These are phyloP conservation scores for Fraxinus pennsylvanica DNA, from an alignment of 257 asterid genomes.

Conservation along the genomic window DNA sequence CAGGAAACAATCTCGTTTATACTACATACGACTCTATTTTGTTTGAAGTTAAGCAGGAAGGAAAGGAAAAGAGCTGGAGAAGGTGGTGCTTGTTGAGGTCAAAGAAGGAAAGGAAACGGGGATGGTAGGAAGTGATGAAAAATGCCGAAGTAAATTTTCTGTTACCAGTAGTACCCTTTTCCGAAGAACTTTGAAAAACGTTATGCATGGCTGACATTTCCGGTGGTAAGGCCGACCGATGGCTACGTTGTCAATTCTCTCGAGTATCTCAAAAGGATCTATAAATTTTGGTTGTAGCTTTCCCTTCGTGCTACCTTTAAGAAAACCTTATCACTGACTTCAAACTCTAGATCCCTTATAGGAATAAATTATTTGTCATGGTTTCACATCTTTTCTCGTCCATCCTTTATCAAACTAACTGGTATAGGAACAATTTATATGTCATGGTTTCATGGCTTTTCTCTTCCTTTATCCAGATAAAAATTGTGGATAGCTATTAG, in stretches of 20 bases:
- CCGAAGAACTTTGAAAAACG: no score
- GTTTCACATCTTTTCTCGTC: slow-evolving; percentile 11
- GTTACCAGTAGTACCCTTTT: background rate
- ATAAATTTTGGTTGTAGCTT: no score
- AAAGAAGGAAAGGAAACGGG: background rate
- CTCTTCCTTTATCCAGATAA: background rate
- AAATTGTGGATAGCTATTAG: slow-evolving; percentile 12
- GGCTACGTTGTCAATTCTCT: no score
- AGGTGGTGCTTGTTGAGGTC: background rate
- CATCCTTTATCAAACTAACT: no score
- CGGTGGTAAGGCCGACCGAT: no score
- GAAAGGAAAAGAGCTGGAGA: background rate
- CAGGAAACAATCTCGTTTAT: slow-evolving; percentile 10
- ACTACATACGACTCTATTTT: slow-evolving; percentile 5
- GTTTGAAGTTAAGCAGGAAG: background rate
- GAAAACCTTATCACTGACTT: no score
- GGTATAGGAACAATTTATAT: no score
- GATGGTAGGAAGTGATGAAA: background rate
- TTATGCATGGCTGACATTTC: no score
- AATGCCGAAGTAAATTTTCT: background rate
- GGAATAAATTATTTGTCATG: background rate
- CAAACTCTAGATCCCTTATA: background rate
- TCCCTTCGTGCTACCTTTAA: no score
- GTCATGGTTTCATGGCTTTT: no score
- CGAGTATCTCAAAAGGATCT: no score